These are phyloP conservation scores for Fusarium illudens DNA, from an alignment of 2,329 filamentous ascomycete species.

Conservation along the genomic window DNA sequence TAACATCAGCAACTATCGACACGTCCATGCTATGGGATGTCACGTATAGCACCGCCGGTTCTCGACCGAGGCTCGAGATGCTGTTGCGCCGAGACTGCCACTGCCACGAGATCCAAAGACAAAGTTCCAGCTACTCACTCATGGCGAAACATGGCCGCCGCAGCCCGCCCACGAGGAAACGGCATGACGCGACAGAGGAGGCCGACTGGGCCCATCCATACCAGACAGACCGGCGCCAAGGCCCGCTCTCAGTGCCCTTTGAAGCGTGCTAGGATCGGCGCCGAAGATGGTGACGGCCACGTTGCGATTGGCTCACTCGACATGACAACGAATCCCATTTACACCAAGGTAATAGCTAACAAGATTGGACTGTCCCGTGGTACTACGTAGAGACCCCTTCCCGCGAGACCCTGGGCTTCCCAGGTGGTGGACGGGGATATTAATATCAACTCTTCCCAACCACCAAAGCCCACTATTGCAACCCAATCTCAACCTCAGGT, in stretches of 20 bases:
- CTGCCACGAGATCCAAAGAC: not conserved
- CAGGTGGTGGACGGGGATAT: constrained; percentile 14
- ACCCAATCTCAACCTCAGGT: constrained; percentile 26
- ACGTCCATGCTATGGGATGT: not conserved
- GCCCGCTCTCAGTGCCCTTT: constrained; percentile 2
- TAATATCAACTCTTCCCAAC: constrained; percentile 19
- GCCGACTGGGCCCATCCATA: not conserved
- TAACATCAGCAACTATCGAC: not conserved
- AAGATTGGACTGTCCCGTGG: not conserved
- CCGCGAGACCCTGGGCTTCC: constrained; percentile 6
- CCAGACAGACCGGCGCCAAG: constrained; percentile 10
- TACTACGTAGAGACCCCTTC: constrained; percentile 10
- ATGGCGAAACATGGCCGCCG: constrained; percentile 23
- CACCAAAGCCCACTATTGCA: constrained; percentile 14
- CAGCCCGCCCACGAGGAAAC: constrained; percentile 5
- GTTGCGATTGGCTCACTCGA: constrained; percentile 4
- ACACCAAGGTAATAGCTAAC: not conserved
- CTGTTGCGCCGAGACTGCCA: constrained; percentile 6
- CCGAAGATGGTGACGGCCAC: constrained; percentile 3
- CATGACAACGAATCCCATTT: not conserved
- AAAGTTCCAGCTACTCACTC: constrained; percentile 19
- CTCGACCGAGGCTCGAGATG: constrained; percentile 8
- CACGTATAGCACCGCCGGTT: not conserved
- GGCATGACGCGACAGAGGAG: constrained; percentile 4
- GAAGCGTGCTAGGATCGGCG: constrained; percentile 13